Evolutionary conservation across 208 protist genomes (phyloP), one percentile per base, ranked within the genome.

Genomic region (Trypanosoma avium): DNA sequence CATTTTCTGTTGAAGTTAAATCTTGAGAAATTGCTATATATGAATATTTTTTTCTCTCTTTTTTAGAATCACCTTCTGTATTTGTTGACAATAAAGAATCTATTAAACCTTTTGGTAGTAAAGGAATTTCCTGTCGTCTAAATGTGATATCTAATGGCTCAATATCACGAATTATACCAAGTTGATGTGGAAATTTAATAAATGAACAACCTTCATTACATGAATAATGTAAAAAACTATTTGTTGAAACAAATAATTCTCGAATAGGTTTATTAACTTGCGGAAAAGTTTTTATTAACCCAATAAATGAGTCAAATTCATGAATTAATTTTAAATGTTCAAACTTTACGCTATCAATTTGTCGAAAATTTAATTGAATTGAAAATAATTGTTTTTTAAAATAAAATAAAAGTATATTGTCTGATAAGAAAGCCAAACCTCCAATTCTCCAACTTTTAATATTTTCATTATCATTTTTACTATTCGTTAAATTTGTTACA

Each of bases 121-220:
- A 42, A 13, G 67, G 67, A 65, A 61, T 52, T 35, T 72, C 67
- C 27, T 29, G 1, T 61, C 56, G 59, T 22, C 67, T 42, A 43
- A 58, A 19, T 15, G 32, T 33, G 4, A 72, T 43, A 35, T 65
- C 47, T 26, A 82, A 21, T 12, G 67, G n/a, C 17, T 70, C 61
- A 27, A 86, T 13, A 46, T 53, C 67, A 45, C 86, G 85, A 43
- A 95, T 61, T 22, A 69, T 40, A 21, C 89, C 89, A 13, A 95
- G 56, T 17, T 71, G 40, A 57, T 95, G 89, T 1, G 67, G 79
- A 49, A 95, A 70, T 12, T 57, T 50, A 21, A 90, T 4, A 67
- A 92, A 92, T 3, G 69, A 63, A 8, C 21, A 27, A 8, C 77
- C 86, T 32, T 59, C 63, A 56, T 95, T 75, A n/a, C 48, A 78